phyloP scores from a whole-genome alignment of 129 eudicot species.

The Flaveria trinervia region DNA sequence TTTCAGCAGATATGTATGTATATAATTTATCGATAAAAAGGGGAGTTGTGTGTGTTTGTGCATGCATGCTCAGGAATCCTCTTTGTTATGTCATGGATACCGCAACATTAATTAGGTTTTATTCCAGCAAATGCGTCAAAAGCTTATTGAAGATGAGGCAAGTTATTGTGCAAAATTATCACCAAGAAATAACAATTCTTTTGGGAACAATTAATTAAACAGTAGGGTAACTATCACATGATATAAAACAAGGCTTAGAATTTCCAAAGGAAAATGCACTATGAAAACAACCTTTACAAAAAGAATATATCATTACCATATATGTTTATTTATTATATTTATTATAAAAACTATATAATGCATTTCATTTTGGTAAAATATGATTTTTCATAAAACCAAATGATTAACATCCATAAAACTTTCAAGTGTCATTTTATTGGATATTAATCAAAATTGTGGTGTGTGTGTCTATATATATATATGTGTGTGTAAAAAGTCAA shows the following conservation, averaged over 20 bases:
- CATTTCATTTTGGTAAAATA: too few relatives aligned
- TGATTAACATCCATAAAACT: too few relatives aligned
- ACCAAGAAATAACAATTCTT: constrained; percentile 9
- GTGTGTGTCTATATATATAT: too few relatives aligned
- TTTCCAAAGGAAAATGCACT: neutral
- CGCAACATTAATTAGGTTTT: constrained; percentile 23
- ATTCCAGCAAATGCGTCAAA: neutral
- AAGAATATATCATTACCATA: neutral
- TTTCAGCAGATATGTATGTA: neutral
- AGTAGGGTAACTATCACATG: neutral
- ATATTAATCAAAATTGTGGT: too few relatives aligned
- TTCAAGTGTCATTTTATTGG: too few relatives aligned
- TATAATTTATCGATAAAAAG: constrained; percentile 12
- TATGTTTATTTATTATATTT: neutral
- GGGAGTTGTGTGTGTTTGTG: constrained; percentile 22
- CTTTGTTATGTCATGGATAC: constrained; percentile 29
- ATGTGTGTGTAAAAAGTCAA: too few relatives aligned
- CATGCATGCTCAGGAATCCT: constrained; percentile 43
- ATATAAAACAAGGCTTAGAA: neutral
- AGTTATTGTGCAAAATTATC: neutral
- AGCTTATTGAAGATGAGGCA: neutral
- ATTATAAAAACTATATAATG: neutral
- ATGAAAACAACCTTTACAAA: neutral
- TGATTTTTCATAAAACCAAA: too few relatives aligned
- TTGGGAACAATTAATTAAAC: neutral